Evolutionary conservation across 371 early-diverging fungal species (phyloP), one percentile per base, ranked within the genome.

Genomic region (Mucor ambiguus): DNA sequence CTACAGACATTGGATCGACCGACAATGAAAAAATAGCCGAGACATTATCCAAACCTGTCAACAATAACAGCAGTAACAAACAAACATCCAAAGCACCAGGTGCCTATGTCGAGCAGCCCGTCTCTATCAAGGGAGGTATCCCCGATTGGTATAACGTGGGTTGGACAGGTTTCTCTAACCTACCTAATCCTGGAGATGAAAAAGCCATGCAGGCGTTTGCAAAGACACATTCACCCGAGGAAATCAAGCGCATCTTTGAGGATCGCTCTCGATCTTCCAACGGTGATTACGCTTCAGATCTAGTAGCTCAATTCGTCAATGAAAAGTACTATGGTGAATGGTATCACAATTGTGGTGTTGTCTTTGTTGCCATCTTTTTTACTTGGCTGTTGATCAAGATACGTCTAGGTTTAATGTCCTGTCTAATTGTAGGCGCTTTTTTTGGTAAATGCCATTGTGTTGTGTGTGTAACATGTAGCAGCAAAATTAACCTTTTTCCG

Each of bases 161-260:
- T 8, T 82, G 83, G 83, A 82, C 80, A 18, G 60, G 71, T 2
- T 75, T 78, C 48, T 79, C 82, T 8, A 66, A 68, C 20, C 56
- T 80, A 3, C 81, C 81, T n/a, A 81, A 81, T 58, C 81, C 81
- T 11, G 81, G 81, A 7, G 76, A 81, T 55, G 81, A 79, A 61
- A 63, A 49, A 9, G 64, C 69, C 20, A 69, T 77, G 69, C 60
- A 68, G 6, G 62, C 58, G 9, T 61, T 80, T 14, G 29, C 58
- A 10, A 64, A 72, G n/a, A 32, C 32, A 6, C 58, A 64, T 41
- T 57, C 67, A 7, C 58, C 68, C 14, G 78, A 77, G n/a, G 26
- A 66, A 63, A 44, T 71, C 37, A 43, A 75, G 48, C 74, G 72
- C 1, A 32, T 68, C 20, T 79, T 65, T 60, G 30, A 35, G 11